Percentiles rank a stretch among this genome's conserved stretches.
phyloP scores from a whole-genome alignment of 257 asterid species.

The Solanum corneliomulleri region DNA sequence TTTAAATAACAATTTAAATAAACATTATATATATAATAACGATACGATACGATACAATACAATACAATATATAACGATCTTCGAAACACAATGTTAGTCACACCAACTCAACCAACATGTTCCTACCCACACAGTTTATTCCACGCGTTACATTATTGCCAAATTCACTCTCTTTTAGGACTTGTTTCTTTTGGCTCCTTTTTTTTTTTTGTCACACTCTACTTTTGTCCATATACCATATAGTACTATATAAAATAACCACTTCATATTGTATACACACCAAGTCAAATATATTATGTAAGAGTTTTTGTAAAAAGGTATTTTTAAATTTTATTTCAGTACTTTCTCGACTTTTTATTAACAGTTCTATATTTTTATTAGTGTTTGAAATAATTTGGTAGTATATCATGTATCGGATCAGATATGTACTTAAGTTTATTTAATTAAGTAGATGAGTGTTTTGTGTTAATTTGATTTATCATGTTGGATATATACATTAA shows the following conservation, averaged over 20 bases:
- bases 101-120: constrained; percentile 1
- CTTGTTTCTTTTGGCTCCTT: not conserved
- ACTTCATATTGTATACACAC: not conserved
- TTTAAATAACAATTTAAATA: too few relatives aligned
- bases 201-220: not conserved
- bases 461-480: too few relatives aligned
- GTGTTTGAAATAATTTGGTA: not conserved
- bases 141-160: not conserved
- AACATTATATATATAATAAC: too few relatives aligned
- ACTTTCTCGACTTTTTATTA: too few relatives aligned
- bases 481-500: too few relatives aligned
- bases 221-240: not conserved
- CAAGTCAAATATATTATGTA: not conserved
- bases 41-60: too few relatives aligned
- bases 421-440: not conserved
- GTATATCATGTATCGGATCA: fast-evolving
- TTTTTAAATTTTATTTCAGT: too few relatives aligned
- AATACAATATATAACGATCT: fast-evolving
- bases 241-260: not conserved
- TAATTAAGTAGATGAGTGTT: too few relatives aligned
- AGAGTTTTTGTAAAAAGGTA: too few relatives aligned
- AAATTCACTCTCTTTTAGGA: not conserved
- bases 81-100: not conserved
- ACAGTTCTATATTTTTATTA: too few relatives aligned
- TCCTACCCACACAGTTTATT: not conserved